Conservation (phyloP, 2,329 filamentous ascomycete species). For the Sclerotiophoma versabilis region DNA sequence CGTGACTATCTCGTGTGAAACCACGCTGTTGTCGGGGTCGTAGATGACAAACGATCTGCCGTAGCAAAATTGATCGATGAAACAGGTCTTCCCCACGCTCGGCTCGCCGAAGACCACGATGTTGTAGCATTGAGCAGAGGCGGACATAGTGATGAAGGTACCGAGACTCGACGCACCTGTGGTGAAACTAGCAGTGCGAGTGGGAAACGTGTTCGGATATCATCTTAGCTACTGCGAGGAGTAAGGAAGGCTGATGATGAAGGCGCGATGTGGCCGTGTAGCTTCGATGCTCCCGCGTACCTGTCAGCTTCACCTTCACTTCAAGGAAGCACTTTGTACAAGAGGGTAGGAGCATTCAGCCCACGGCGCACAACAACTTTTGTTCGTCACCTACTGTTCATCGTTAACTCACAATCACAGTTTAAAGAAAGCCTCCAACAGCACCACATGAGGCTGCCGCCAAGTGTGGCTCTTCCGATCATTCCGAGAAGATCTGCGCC, state of each 20-base stretch:
- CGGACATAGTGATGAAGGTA: not conserved
- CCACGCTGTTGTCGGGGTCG: constrained; percentile 8
- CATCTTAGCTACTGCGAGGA: not conserved
- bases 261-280: constrained; percentile 3
- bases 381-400: not conserved
- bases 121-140: not conserved
- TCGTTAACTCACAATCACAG: not conserved
- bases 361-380: not conserved
- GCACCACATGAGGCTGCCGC: not conserved
- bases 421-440: not conserved
- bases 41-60: constrained; percentile 22
- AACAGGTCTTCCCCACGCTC: constrained; percentile 32
- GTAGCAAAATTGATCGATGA: constrained; percentile 22
- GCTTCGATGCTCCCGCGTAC: not conserved
- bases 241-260: not conserved
- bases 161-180: too few relatives aligned
- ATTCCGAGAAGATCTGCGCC: constrained; percentile 15
- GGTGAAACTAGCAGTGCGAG: too few relatives aligned
- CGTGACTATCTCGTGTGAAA: constrained; percentile 14
- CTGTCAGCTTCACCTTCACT: not conserved
- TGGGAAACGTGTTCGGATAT: too few relatives aligned
- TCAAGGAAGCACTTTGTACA: not conserved
- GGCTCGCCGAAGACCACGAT: constrained; percentile 28
- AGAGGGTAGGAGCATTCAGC: not conserved
- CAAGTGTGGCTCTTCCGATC: constrained; percentile 11